Evolutionary conservation across 305 asterid species (phyloP), one percentile per base, ranked within the genome.

Genomic region (Andrographis paniculata): DNA sequence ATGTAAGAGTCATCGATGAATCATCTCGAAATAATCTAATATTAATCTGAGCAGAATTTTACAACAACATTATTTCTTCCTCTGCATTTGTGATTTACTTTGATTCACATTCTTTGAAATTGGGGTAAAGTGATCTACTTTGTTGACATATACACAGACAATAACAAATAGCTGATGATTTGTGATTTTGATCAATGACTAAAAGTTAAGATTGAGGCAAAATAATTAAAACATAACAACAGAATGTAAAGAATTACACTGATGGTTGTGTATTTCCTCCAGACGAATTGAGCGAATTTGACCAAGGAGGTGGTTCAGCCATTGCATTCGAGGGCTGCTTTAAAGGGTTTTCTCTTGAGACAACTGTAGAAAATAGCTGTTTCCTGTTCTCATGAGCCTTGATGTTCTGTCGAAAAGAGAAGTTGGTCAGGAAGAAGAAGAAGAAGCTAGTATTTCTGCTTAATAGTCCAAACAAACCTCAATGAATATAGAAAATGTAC

Each of bases 301-400:
- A 70, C 89, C 89, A 79, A 48, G 89, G 89, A 10, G 84, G 82
- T 42, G 84, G 89, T 52, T 79, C 89, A 14, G 62, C 45, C 40
- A 48, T 37, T 45, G 58, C 46, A 45, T 48, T 61, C 56, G 66
- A 56, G n/a, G 70, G 54, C 48, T 73, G 77, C 60, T 68, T 85
- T 47, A 85, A 57, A 37, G 79, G 79, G 31, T 63, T 68, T 56
- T 78, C 87, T 59, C 87, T 71, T 18, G 87, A 62, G 60, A 66
- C 66, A 61, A 38, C 78, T 14, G 87, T 68, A 31, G 87, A 74
- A 64, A 71, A 78, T 62, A 74, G 53, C 53, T 74, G 87, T 58
- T 72, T 78, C 64, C 82, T 71, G 23, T 74, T 63, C 63, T 71
- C 82, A 41, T 65, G 77, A 42, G 80, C 82, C 70, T 69, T 74